Percentiles rank a stretch among this genome's conserved stretches.
These are phyloP conservation scores for Omphalotus olearius DNA, from an alignment of 1,284 basidiomycete genomes.

Conservation along the genomic window DNA sequence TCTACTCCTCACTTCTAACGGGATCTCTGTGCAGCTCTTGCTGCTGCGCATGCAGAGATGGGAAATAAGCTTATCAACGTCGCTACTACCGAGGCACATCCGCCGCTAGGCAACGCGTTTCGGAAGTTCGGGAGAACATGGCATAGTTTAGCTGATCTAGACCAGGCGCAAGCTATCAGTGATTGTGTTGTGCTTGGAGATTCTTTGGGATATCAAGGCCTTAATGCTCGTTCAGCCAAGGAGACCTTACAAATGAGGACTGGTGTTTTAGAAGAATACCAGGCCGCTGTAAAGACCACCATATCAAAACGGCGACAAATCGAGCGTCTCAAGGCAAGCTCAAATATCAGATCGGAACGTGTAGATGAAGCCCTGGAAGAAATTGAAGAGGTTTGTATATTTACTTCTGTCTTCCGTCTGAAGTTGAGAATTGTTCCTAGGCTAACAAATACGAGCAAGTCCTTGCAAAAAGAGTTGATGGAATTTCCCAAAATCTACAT, in stretches of 20 bases:
- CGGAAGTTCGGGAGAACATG: constrained; percentile 81
- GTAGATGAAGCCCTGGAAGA: constrained; percentile 94
- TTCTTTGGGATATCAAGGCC: constrained; percentile 87
- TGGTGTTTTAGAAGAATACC: constrained; percentile 87
- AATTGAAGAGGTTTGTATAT: constrained; percentile 75
- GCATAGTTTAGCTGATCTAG: constrained; percentile 81
- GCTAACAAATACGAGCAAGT: constrained; percentile 85
- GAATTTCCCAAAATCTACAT: constrained; percentile 90
- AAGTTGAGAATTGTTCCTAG: constrained; percentile 31
- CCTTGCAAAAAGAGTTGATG: constrained; percentile 76
- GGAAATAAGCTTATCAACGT: constrained; percentile 86
- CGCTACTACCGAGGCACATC: constrained; percentile 84
- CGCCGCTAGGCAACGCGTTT: constrained; percentile 73
- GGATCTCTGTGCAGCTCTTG: constrained; percentile 52
- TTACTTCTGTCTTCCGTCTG: neutral
- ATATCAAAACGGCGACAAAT: constrained; percentile 89
- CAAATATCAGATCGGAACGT: constrained; percentile 78
- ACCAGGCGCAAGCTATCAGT: constrained; percentile 82
- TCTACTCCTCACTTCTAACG: constrained; percentile 8
- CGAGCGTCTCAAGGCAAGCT: constrained; percentile 86
- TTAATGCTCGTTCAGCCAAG: constrained; percentile 93
- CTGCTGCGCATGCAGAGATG: constrained; percentile 76
- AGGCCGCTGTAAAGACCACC: constrained; percentile 83
- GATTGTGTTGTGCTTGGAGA: constrained; percentile 92
- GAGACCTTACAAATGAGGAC: constrained; percentile 87